These are phyloP conservation scores for Aureobasidium mangrovei DNA, from an alignment of 2,329 filamentous ascomycete genomes.

Conservation along the genomic window DNA sequence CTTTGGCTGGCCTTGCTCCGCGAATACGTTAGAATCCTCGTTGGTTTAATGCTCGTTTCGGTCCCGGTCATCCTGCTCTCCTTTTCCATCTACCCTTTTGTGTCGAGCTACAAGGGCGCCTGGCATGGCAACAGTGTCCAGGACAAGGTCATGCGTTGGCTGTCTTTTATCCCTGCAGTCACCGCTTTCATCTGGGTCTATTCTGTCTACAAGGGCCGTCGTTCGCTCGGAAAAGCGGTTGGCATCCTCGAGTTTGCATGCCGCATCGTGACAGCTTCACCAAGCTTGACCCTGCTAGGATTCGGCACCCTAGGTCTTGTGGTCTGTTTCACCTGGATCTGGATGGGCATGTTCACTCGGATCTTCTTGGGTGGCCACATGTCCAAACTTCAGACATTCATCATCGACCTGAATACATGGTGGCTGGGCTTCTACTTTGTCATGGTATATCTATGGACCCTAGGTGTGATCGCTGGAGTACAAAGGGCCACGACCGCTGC, in stretches of 20 bases:
- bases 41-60: conserved; percentile 69
- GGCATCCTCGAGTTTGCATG: conserved; percentile 88
- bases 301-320: conserved; percentile 66
- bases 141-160: conserved; percentile 81
- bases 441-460: conserved; percentile 89
- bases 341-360: conserved; percentile 93
- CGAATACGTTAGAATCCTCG: conserved; percentile 78
- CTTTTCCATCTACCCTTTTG: conserved; percentile 83
- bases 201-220: conserved; percentile 69
- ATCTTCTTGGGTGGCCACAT: conserved; percentile 91
- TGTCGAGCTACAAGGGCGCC: conserved; percentile 75
- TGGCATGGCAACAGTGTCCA: conserved; percentile 72
- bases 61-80: conserved; percentile 81
- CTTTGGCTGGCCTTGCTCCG: conserved; percentile 83
- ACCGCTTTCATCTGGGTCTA: conserved; percentile 74
- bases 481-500: conserved; percentile 88
- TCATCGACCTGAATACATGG: conserved; percentile 84
- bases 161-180: conserved; percentile 65
- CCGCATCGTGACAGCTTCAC: conserved; percentile 75
- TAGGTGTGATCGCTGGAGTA: conserved; percentile 77
- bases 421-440: conserved; percentile 91
- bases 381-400: conserved; percentile 53
- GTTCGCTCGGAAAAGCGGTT: conserved; percentile 72
- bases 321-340: conserved; percentile 87
- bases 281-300: conserved; percentile 74